Conservation (phyloP, 1,284 basidiomycete genomes). For the Ceratobasidium sp. region DNA sequence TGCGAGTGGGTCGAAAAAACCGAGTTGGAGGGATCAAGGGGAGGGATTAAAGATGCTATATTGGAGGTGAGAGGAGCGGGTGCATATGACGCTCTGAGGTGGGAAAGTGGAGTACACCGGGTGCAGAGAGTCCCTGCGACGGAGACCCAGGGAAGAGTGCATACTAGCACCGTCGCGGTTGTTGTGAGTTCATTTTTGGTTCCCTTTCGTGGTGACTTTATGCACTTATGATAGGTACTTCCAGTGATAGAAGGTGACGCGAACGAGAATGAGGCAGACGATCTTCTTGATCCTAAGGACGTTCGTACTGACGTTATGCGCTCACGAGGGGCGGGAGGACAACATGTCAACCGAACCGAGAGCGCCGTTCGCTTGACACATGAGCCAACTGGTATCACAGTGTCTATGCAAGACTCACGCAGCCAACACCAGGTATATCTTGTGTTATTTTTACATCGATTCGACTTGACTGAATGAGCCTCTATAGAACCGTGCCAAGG, state of each 20-base stretch:
- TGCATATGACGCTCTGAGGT: conserved; percentile 84
- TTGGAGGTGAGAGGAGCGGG: conserved; percentile 84
- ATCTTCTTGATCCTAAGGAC: conserved; percentile 85
- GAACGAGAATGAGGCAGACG: conserved; percentile 61
- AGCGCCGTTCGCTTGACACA: conserved; percentile 98
- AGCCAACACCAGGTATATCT: conserved; percentile 89
- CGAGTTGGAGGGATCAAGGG: conserved; percentile 58
- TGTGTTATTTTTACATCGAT: background rate
- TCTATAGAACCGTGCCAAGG: conserved; percentile 83
- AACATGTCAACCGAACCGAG: conserved; percentile 99
- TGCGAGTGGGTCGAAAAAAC: conserved; percentile 56
- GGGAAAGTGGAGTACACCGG: conserved; percentile 96
- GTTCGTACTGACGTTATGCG: conserved; percentile 95
- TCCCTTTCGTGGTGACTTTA: conserved; percentile 17
- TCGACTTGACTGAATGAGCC: background rate
- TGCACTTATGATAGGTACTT: conserved; percentile 70
- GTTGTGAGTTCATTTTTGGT: conserved; percentile 68
- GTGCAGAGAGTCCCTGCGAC: conserved; percentile 96
- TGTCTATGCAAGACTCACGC: conserved; percentile 98
- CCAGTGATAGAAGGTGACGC: conserved; percentile 76
- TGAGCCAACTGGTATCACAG: conserved; percentile 91
- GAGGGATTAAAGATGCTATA: conserved; percentile 86
- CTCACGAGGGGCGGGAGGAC: conserved; percentile 93
- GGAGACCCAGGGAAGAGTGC: conserved; percentile 87
- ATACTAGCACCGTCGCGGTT: conserved; percentile 93